phyloP scores from a whole-genome alignment of 257 asterid species.

The Nyctanthes arbortristis region DNA sequence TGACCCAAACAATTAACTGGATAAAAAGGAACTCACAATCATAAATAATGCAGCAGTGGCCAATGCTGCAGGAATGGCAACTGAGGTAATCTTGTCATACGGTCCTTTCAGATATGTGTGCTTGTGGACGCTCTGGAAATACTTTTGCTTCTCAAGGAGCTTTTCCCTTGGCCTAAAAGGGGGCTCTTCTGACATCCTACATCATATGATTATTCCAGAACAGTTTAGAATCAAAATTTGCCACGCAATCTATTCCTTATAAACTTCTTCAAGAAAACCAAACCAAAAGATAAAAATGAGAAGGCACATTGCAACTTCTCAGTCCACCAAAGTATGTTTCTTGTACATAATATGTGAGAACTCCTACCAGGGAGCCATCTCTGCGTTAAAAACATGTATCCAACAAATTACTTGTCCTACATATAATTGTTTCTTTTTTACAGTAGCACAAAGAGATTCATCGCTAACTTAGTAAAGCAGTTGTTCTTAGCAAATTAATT shows the following conservation, averaged over 20 bases:
- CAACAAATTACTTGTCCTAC: too few relatives aligned
- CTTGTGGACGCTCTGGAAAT: conserved; percentile 61
- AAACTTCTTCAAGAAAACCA: neutral
- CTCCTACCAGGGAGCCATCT: too few relatives aligned
- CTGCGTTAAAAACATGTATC: too few relatives aligned
- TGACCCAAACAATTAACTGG: neutral
- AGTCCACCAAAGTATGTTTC: too few relatives aligned
- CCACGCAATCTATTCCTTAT: neutral
- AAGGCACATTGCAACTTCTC: too few relatives aligned
- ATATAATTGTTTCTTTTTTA: too few relatives aligned
- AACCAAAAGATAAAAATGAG: too few relatives aligned
- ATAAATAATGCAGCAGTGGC: conserved; percentile 51
- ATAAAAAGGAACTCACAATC: conserved; percentile 54
- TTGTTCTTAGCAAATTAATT: too few relatives aligned
- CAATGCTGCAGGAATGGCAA: conserved; percentile 67
- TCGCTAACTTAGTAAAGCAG: too few relatives aligned
- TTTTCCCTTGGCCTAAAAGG: conserved; percentile 79
- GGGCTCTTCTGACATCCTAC: conserved; percentile 77
- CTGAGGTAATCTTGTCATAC: conserved; percentile 61
- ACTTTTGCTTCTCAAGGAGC: conserved; percentile 62
- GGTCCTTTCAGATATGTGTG: conserved; percentile 63
- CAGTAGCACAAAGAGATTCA: too few relatives aligned
- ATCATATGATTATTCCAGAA: conserved; percentile 15
- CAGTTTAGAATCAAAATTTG: too few relatives aligned
- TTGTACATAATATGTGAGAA: too few relatives aligned